Conservation (phyloP, 2,329 filamentous ascomycete genomes). For the Exophiala spinifera region DNA sequence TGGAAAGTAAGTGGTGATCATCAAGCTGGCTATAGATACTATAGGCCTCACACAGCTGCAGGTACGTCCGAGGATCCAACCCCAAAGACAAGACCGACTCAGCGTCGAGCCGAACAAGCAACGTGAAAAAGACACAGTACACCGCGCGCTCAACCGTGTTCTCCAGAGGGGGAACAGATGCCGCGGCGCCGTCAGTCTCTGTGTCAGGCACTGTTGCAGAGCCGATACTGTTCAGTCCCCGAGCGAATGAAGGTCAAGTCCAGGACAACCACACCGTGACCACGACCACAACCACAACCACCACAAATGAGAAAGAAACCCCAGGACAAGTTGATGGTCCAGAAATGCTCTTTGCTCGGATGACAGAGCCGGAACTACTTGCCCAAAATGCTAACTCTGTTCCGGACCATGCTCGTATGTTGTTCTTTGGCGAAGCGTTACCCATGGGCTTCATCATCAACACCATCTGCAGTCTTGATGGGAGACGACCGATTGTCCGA, state of each 20-base stretch:
- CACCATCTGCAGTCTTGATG: constrained; percentile 18
- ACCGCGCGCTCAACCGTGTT: constrained; percentile 3
- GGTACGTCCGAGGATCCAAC: not conserved
- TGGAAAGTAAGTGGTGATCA: constrained; percentile 18
- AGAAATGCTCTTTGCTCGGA: constrained; percentile 7
- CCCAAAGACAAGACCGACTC: not conserved
- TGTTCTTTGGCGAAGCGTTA: constrained; percentile 17
- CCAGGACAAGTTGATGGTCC: constrained; percentile 3
- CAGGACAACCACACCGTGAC: not conserved
- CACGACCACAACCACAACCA: not conserved
- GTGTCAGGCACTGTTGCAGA: constrained; percentile 19
- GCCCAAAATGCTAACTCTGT: not conserved
- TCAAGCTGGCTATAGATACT: no score
- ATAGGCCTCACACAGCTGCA: no score
- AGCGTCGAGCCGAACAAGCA: not conserved
- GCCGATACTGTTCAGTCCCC: not conserved
- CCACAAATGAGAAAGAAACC: constrained; percentile 2
- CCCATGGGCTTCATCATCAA: constrained; percentile 18
- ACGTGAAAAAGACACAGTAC: not conserved
- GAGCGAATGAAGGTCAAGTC: constrained; percentile 1
- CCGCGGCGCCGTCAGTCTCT: not conserved
- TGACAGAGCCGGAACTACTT: not conserved
- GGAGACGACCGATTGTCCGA: not conserved
- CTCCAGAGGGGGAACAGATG: not conserved
- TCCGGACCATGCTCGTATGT: constrained; percentile 1